These are phyloP conservation scores for Mycena amicta DNA, from an alignment of 768 basidiomycete genomes.

Conservation along the genomic window DNA sequence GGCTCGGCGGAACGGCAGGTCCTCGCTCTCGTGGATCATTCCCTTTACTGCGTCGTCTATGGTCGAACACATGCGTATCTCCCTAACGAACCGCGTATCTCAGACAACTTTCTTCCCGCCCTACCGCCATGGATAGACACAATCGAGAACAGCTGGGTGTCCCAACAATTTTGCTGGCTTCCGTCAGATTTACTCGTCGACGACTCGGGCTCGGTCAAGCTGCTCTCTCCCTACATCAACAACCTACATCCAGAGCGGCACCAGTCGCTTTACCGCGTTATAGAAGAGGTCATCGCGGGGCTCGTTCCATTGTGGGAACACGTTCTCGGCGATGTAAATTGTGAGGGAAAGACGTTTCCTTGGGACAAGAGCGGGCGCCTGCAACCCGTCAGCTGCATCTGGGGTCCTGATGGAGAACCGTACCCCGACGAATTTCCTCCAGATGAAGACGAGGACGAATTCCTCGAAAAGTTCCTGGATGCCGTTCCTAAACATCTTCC, in stretches of 20 bases:
- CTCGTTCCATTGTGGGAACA: slow-evolving; percentile 16
- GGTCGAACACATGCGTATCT: slow-evolving; percentile 18
- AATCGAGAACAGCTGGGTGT: not conserved
- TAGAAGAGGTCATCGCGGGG: slow-evolving; percentile 3
- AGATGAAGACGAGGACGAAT: not conserved
- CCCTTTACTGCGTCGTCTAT: slow-evolving; percentile 27
- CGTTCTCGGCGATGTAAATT: slow-evolving; percentile 9
- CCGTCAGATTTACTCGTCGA: slow-evolving; percentile 13
- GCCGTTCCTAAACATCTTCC: not conserved
- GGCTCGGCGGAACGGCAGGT: slow-evolving; percentile 28
- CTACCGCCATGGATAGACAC: not conserved
- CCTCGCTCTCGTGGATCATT: slow-evolving; percentile 8
- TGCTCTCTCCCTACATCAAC: slow-evolving; percentile 18
- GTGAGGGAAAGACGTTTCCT: not conserved
- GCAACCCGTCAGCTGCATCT: not conserved
- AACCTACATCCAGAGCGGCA: slow-evolving; percentile 10
- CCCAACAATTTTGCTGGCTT: slow-evolving; percentile 7
- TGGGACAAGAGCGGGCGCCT: not conserved
- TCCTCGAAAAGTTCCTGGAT: not conserved
- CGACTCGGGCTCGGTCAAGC: slow-evolving; percentile 4
- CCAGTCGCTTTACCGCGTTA: slow-evolving; percentile 3
- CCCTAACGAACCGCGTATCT: not conserved
- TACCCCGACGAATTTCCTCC: not conserved
- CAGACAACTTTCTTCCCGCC: not conserved
- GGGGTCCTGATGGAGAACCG: not conserved